Percentiles rank a stretch among this genome's conserved stretches.
Evolutionary conservation across 2,329 filamentous ascomycete genomes (phyloP).

Genomic region (Talaromyces verruculosus): DNA sequence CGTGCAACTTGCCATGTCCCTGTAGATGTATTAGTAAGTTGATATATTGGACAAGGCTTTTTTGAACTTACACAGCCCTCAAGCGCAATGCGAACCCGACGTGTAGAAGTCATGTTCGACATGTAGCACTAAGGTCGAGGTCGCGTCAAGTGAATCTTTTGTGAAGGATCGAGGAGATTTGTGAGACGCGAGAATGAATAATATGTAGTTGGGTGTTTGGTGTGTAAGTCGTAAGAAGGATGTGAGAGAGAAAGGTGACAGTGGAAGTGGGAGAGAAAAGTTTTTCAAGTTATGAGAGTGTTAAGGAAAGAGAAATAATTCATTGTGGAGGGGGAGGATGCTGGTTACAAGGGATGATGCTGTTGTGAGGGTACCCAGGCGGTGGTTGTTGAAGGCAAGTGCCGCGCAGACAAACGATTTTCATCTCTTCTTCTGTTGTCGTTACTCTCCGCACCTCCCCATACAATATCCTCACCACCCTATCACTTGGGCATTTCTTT

Average conservation of each 20-base stretch:
- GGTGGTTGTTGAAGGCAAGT: background rate
- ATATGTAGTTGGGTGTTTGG: background rate
- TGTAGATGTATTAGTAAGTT: constrained; percentile 38
- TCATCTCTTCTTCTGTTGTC: background rate
- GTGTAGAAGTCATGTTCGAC: background rate
- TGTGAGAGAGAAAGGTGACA: background rate
- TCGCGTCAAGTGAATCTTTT: background rate
- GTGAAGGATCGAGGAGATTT: background rate
- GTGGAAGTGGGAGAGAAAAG: background rate
- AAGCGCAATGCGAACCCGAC: constrained; percentile 68
- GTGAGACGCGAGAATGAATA: background rate
- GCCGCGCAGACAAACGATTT: constrained; percentile 5
- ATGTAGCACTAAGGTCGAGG: background rate
- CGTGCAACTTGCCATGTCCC: constrained; percentile 89
- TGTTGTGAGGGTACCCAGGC: background rate
- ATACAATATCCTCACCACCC: background rate
- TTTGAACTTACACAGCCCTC: constrained; percentile 73
- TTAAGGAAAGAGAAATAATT: background rate
- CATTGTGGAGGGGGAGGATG: background rate
- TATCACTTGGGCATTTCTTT: background rate
- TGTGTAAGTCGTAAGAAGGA: background rate
- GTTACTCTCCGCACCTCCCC: background rate
- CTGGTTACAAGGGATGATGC: background rate
- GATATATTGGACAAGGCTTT: background rate
- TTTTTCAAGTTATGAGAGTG: background rate